A percentile compares a stretch with the other conserved stretches of the same genome.
phyloP scores from a whole-genome alignment of 2,329 filamentous ascomycete species.

The Raffaelea albimanens region DNA sequence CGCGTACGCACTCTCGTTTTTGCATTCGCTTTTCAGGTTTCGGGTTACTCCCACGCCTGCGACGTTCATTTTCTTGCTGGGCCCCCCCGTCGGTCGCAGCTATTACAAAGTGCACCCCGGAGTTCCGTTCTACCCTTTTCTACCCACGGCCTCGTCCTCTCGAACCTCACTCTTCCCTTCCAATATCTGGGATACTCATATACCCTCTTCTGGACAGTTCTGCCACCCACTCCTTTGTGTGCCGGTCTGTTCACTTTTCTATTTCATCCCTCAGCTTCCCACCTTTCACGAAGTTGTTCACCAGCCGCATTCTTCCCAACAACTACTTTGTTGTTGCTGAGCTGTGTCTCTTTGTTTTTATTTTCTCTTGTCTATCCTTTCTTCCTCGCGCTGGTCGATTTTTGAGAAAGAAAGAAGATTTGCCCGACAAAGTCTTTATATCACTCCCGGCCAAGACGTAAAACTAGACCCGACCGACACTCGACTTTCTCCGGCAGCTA shows the following conservation, averaged over 20 bases:
- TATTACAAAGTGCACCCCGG: constrained; percentile 1
- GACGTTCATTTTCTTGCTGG: background rate
- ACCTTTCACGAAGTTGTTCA: background rate
- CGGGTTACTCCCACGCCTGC: background rate
- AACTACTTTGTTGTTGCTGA: no score
- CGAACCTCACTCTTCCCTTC: background rate
- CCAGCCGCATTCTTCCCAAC: no score
- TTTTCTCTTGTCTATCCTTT: background rate
- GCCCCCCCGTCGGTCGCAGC: background rate
- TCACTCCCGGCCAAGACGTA: background rate
- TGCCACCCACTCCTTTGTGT: no score
- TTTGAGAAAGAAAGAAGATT: constrained; percentile 1
- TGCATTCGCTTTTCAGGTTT: background rate
- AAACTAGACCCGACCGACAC: no score
- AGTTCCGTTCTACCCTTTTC: background rate
- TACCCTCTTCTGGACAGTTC: background rate
- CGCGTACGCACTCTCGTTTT: background rate
- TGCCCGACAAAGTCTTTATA: background rate
- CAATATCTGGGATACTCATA: background rate
- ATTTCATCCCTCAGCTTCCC: background rate
- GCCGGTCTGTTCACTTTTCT: no score
- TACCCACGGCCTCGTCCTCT: background rate
- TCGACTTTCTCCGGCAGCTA: no score
- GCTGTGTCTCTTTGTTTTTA: background rate
- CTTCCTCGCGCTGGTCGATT: constrained; percentile 1